These are phyloP conservation scores for Penicillium digitatum DNA, from an alignment of 2,329 filamentous ascomycete species.

Conservation along the genomic window DNA sequence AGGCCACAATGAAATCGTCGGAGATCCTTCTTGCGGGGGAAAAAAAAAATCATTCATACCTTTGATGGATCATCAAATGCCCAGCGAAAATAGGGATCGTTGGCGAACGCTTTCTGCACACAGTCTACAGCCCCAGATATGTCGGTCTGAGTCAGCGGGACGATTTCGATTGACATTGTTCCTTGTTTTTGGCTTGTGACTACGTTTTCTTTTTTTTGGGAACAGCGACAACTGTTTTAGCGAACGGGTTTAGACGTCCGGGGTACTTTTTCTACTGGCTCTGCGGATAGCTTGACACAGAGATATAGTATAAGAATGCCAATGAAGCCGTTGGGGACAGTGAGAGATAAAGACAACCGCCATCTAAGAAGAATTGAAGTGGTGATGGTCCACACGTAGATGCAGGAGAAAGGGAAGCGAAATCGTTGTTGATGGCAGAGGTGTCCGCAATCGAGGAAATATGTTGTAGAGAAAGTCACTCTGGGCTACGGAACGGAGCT, in stretches of 20 bases:
- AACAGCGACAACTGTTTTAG: conserved; percentile 10
- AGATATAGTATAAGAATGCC: conserved; percentile 33
- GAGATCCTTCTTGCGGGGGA: too few relatives aligned
- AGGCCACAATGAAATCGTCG: background rate
- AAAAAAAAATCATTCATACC: conserved; percentile 40
- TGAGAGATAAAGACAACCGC: conserved; percentile 31
- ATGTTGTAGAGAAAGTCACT: conserved; percentile 3
- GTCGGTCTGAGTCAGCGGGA: conserved; percentile 54
- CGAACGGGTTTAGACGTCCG: conserved; percentile 17
- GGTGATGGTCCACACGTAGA: conserved; percentile 16
- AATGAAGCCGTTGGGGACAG: conserved; percentile 30
- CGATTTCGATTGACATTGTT: conserved; percentile 53
- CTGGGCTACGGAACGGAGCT: conserved; percentile 4
- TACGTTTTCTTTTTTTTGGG: conserved; percentile 16
- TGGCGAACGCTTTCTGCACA: conserved; percentile 62
- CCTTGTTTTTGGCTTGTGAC: conserved; percentile 11
- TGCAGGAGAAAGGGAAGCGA: background rate
- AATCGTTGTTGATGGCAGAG: conserved; percentile 2
- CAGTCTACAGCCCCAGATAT: conserved; percentile 62
- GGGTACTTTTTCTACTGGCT: conserved; percentile 29
- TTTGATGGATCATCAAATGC: conserved; percentile 57
- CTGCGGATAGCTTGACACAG: conserved; percentile 31
- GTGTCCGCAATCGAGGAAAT: conserved; percentile 7
- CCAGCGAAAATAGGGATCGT: conserved; percentile 66
- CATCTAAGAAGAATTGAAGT: conserved; percentile 29